Percentiles rank a stretch among this genome's conserved stretches.
Conservation (phyloP, 2,329 filamentous ascomycete genomes). For the Knufia petricola region DNA sequence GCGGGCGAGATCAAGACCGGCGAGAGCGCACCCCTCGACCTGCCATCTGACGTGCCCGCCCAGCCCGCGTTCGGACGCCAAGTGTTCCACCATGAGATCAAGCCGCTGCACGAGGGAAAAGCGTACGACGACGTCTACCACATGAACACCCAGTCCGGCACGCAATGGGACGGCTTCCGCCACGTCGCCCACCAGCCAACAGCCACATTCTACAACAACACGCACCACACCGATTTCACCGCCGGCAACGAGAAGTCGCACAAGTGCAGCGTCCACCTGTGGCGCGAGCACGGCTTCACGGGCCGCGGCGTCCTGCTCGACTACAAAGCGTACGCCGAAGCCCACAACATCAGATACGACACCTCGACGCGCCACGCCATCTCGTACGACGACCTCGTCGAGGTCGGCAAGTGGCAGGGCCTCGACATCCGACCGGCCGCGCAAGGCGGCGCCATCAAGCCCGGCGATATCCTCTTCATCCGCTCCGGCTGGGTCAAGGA, state of each 20-base stretch:
- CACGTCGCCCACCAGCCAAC: slow-evolving; percentile 35
- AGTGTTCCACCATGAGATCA: slow-evolving; percentile 12
- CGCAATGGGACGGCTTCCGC: slow-evolving; percentile 44
- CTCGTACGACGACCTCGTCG: slow-evolving; percentile 45
- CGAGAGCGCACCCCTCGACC: slow-evolving; percentile 46
- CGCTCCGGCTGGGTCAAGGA: slow-evolving; percentile 54
- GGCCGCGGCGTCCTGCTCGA: slow-evolving; percentile 35
- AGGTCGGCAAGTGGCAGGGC: slow-evolving; percentile 50
- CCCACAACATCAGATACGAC: slow-evolving; percentile 42
- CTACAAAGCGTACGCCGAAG: slow-evolving; percentile 39
- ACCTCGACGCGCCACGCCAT: slow-evolving; percentile 47
- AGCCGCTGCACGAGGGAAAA: slow-evolving; percentile 23
- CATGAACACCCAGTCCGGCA: slow-evolving; percentile 41
- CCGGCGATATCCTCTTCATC: slow-evolving; percentile 58
- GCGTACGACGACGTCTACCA: slow-evolving; percentile 37
- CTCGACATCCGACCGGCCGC: slow-evolving; percentile 50
- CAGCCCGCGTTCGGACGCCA: slow-evolving; percentile 45
- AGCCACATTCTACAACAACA: slow-evolving; percentile 34
- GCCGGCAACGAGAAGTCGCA: slow-evolving; percentile 11
- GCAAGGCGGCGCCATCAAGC: slow-evolving; percentile 46
- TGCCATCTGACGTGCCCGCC: slow-evolving; percentile 45
- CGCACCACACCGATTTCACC: slow-evolving; percentile 27
- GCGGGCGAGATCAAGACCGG: slow-evolving; percentile 45
- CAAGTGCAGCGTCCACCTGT: slow-evolving; percentile 36
- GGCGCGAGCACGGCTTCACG: slow-evolving; percentile 35